A percentile compares a stretch with the other conserved stretches of the same genome.
phyloP scores from a whole-genome alignment of 371 early-diverging fungal species.

The Rhizoclosmatium hyalinum region DNA sequence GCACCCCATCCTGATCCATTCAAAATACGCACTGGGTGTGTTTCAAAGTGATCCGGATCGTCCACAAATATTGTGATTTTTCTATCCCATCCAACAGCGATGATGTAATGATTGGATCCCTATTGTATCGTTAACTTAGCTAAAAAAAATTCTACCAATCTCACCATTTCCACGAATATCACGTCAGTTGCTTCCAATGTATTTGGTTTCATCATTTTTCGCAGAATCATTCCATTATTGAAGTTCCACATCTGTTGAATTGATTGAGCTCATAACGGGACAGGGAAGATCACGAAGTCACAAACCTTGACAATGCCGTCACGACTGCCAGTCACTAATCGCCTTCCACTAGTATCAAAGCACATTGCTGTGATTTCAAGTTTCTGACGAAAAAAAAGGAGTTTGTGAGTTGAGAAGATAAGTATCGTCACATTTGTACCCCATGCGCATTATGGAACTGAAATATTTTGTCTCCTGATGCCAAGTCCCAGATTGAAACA shows the following conservation, averaged over 20 bases:
- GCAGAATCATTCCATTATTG: conserved; percentile 64
- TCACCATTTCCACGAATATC: conserved; percentile 58
- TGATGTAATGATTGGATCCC: conserved; percentile 58
- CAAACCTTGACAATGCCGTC: conserved; percentile 56
- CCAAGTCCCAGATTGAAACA: conserved; percentile 59
- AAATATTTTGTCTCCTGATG: conserved; percentile 58
- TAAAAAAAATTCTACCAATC: conserved; percentile 10
- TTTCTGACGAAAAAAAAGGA: conserved; percentile 32
- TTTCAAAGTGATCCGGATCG: conserved; percentile 54
- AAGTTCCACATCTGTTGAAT: conserved; percentile 63
- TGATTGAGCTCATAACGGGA: neutral
- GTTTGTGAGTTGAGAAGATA: neutral
- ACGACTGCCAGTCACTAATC: conserved; percentile 60
- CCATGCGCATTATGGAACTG: conserved; percentile 61
- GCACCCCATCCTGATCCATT: conserved; percentile 52
- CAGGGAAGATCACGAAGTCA: neutral
- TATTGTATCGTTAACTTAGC: conserved; percentile 9
- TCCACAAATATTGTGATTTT: conserved; percentile 59
- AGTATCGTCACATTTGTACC: conserved; percentile 28
- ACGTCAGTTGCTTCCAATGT: conserved; percentile 55
- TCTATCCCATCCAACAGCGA: conserved; percentile 63
- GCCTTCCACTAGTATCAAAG: conserved; percentile 57
- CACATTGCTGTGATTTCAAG: conserved; percentile 64
- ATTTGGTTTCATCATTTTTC: conserved; percentile 54
- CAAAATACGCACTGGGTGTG: conserved; percentile 50